Evolutionary conservation across 352 stramenopile genomes (phyloP), one percentile per base, ranked within the genome.

Genomic region (Hyaloperonospora arabidopsidis): DNA sequence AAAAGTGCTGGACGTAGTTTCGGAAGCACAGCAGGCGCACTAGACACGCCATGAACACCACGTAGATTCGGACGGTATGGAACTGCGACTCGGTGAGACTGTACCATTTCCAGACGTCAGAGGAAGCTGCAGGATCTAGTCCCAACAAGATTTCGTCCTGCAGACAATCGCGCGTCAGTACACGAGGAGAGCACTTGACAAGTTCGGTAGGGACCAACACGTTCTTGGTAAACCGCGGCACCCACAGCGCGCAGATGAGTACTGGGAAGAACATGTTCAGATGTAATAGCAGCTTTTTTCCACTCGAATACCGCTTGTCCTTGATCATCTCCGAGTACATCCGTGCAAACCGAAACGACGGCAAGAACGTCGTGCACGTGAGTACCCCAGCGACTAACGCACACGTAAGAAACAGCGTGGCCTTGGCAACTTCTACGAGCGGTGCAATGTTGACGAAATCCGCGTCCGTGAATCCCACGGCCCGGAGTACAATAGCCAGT

Each of bases 281-380:
- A 51, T 91, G 78, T 34, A 91, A 59, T 22, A 87, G 59, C 21
- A 76, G 18, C 54, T 84, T 87, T 34, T 54, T 66, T 10, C 58
- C 6, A 0, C 57, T 21, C 0, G 59, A 66, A 10, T 57, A 65
- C 34, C 68, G 57, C 19, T 65, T 61, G 54, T 79, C 70, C 12
- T 68, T 70, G 39, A 77, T 76, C 70, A 89, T 78, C 50, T 84
- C 81, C 44, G 59, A 62, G 61, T 91, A 91, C 70, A 89, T 91
- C 43, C 81, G 76, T 17, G 81, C 74, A 46, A 91, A 91, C 44
- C 81, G 70, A 41, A 91, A 88, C 3, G 70, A 76, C 15, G 81
- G 81, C 8, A 91, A 52, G 49, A 91, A 87, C 25, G 63, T 68
- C 28, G 78, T 88, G 61, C 63, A 72, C 15, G 75, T 74, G 48